Evolutionary conservation across 2,329 filamentous ascomycete species (phyloP).

Genomic region (Thermoascus crustaceus): DNA sequence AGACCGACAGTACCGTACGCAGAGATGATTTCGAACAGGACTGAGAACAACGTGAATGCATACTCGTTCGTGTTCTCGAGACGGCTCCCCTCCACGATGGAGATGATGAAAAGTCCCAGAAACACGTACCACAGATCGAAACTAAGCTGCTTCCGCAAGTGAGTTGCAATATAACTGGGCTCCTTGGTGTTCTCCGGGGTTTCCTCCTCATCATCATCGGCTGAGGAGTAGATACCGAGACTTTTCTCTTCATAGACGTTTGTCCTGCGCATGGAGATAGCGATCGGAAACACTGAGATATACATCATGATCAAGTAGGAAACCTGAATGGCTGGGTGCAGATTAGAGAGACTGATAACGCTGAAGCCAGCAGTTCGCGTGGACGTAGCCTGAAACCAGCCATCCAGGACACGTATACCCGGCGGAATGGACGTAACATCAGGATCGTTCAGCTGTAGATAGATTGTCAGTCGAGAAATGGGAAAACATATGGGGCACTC

Average conservation of each 20-base stretch:
- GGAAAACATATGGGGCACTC: conserved; percentile 32
- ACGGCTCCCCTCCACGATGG: conserved; percentile 72
- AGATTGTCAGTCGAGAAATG: conserved; percentile 9
- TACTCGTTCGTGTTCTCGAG: conserved; percentile 55
- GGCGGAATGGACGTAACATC: conserved; percentile 60
- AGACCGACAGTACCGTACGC: conserved; percentile 93
- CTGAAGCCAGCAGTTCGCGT: conserved; percentile 88
- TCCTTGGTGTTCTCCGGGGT: conserved; percentile 49
- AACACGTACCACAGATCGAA: conserved; percentile 99
- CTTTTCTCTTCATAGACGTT: conserved; percentile 88
- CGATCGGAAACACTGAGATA: conserved; percentile 93
- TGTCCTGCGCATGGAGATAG: conserved; percentile 85
- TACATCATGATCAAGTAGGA: conserved; percentile 99
- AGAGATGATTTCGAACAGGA: conserved; percentile 78
- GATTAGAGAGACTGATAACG: conserved; percentile 63
- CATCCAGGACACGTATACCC: conserved; percentile 71
- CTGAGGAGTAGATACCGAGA: conserved; percentile 61
- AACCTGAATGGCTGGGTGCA: conserved; percentile 88
- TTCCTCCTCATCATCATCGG: conserved; percentile 46
- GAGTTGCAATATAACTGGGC: conserved; percentile 78
- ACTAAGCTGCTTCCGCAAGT: conserved; percentile 85
- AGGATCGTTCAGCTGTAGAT: conserved; percentile 58
- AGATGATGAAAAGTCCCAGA: conserved; percentile 82
- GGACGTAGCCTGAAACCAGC: conserved; percentile 80
- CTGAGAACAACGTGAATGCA: conserved; percentile 57